phyloP scores from a whole-genome alignment of 805 yeast genomes.

The Candida pini region DNA sequence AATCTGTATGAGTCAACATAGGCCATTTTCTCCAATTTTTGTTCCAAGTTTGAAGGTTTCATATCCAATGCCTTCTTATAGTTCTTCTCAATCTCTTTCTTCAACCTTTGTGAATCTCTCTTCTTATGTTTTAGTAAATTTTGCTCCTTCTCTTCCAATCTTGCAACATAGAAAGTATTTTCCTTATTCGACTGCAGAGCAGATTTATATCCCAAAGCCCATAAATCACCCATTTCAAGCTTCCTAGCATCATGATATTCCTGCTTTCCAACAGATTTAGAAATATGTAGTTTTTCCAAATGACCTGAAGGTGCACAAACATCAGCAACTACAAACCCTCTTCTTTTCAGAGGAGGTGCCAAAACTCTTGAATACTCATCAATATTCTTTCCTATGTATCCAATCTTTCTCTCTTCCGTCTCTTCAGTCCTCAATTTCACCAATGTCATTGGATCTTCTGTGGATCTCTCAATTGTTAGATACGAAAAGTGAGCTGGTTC shows the following conservation, averaged over 20 bases:
- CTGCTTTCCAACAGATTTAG: slow-evolving; percentile 69
- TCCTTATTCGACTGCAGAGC: slow-evolving; percentile 33
- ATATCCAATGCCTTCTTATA: slow-evolving; percentile 20
- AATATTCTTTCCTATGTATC: slow-evolving; percentile 21
- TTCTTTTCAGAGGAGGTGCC: slow-evolving; percentile 65
- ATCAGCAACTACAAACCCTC: slow-evolving; percentile 76
- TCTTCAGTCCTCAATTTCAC: slow-evolving; percentile 13
- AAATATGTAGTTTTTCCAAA: slow-evolving; percentile 82
- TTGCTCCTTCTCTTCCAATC: slow-evolving; percentile 31
- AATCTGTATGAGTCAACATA: slow-evolving; percentile 24
- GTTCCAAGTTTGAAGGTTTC: slow-evolving; percentile 19
- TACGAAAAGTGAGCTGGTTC: slow-evolving; percentile 75
- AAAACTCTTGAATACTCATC: slow-evolving; percentile 69
- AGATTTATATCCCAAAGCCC: slow-evolving; percentile 70
- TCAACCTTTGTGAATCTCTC: slow-evolving; percentile 18
- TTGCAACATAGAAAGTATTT: slow-evolving; percentile 24
- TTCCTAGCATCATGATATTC: slow-evolving; percentile 89
- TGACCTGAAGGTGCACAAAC: slow-evolving; percentile 77
- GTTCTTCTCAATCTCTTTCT: slow-evolving; percentile 19
- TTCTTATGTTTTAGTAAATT: slow-evolving; percentile 20
- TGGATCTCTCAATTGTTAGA: slow-evolving; percentile 59
- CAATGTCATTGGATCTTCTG: slow-evolving; percentile 29
- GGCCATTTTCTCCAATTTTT: slow-evolving; percentile 17
- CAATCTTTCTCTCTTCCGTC: slow-evolving; percentile 16
- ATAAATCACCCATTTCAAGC: slow-evolving; percentile 74